Evolutionary conservation across 495 filamentous ascomycete species (phyloP).

Genomic region (Neurospora tetraspora): DNA sequence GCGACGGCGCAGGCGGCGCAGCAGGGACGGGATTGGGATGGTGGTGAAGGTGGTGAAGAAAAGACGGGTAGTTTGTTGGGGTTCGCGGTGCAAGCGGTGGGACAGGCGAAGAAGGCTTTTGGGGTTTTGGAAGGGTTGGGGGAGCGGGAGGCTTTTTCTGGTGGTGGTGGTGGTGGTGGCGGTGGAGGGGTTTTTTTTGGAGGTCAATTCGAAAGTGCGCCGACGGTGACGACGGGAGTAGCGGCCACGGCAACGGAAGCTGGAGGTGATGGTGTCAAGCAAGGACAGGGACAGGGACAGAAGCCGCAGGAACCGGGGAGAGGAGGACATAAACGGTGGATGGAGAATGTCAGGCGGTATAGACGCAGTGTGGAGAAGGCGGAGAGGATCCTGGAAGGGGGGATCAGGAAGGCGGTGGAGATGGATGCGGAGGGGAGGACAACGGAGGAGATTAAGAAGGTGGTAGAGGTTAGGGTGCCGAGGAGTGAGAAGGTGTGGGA

Average conservation of each 20-base stretch:
- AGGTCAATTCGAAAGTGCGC: not conserved
- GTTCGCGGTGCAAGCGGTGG: slow-evolving; percentile 49
- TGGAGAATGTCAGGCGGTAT: not conserved
- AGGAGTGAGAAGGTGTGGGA: slow-evolving; percentile 22
- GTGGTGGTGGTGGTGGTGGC: not conserved
- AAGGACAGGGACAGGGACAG: not conserved
- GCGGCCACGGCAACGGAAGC: not conserved
- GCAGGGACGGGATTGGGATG: not conserved
- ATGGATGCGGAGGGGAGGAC: slow-evolving; percentile 44
- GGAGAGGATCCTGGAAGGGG: not conserved
- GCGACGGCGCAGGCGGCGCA: no score
- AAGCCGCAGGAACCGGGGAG: not conserved
- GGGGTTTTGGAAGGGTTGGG: slow-evolving; percentile 45
- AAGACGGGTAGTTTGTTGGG: slow-evolving; percentile 40
- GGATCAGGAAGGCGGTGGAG: slow-evolving; percentile 13
- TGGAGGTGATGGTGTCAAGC: not conserved
- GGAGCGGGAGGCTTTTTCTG: slow-evolving; percentile 32
- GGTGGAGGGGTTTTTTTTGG: no score
- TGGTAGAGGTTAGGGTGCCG: slow-evolving; percentile 45
- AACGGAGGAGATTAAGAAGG: slow-evolving; percentile 46
- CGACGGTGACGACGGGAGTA: not conserved
- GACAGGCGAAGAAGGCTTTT: slow-evolving; percentile 54
- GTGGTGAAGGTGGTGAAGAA: not conserved
- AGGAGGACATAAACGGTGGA: not conserved
- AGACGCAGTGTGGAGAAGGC: not conserved